Evolutionary conservation across 2,329 filamentous ascomycete genomes (phyloP), one percentile per base, ranked within the genome.

Genomic region (Catunica adiposa): DNA sequence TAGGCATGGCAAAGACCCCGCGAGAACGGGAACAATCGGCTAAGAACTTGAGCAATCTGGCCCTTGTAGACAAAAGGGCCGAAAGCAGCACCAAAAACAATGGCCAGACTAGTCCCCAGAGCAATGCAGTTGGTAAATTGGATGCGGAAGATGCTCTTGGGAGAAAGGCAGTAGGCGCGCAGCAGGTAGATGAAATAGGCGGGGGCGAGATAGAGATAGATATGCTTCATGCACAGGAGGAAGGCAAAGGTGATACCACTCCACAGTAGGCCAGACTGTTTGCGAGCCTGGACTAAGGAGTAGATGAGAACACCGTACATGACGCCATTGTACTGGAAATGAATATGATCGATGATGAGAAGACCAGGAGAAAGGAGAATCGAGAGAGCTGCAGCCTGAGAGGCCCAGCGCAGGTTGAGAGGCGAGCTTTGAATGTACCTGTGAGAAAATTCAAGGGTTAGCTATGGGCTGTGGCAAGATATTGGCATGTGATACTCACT

Each of bases 291-390:
- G 1, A 94, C 84, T 51, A 98, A 76, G 1, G 92, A 97, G 55
- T 90, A 74, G 38, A 97, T 78, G 53, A 98, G 73, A 46, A 97
- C 73, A 38, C 92, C 92, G 66, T 97, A 98, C 70, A 98, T 80
- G 70, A 89, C 89, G 42, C 92, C 90, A 71, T 98, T 98, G 73
- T 98, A 98, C 73, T 98, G 92, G 68, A 98, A 98, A 68, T 96
- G 89, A 61, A 96, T 90, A 67, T 98, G 92, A 65, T 98, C 92
- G 67, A 98, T 97, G 66, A 98, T 94, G 59, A 98, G 75, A 37
- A 98, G 78, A 1, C 90, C 92, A 0, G 92, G 92, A 0, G 89
- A 97, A 11, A 97, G 78, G 2, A 97, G 73, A 58, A 98, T 82
- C 1, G 90, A 96, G 56, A 97, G 75, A 23, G 89, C 89, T 50